phyloP scores from a whole-genome alignment of 345 rosid genomes.

The Luvunga scandens region DNA sequence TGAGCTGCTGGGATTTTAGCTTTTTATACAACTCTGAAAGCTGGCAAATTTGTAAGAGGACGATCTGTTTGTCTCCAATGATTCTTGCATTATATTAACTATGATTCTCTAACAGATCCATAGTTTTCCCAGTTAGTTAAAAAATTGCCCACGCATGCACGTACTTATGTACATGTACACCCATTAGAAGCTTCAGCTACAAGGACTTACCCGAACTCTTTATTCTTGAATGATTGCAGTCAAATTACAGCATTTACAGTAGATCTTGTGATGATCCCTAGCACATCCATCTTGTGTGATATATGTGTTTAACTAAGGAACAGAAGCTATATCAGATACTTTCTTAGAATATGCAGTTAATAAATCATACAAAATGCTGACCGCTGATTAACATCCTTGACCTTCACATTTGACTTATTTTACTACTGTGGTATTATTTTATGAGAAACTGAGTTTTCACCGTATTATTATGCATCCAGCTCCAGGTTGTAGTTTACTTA shows the following conservation, averaged over 20 bases:
- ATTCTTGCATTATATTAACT: not conserved
- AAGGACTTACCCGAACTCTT: not conserved
- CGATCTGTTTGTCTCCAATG: not conserved
- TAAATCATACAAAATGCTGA: not conserved
- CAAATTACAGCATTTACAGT: not conserved
- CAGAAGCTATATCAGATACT: not conserved
- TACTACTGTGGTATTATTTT: not conserved
- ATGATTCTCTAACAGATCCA: not conserved
- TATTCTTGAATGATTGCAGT: not conserved
- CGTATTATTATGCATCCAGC: not conserved
- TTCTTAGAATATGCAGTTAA: not conserved
- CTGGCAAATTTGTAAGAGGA: not conserved
- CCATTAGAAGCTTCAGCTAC: not conserved
- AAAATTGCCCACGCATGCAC: not conserved
- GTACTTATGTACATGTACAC: not conserved
- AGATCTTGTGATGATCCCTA: no score
- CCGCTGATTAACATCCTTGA: not conserved
- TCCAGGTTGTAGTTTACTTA: not conserved
- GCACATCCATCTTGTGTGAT: not conserved
- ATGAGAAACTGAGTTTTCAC: not conserved
- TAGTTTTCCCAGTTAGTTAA: not conserved
- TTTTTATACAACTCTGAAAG: not conserved
- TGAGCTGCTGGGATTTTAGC: not conserved
- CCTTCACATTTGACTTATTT: not conserved
- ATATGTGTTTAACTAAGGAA: not conserved